A percentile compares a stretch with the other conserved stretches of the same genome.
phyloP scores from a whole-genome alignment of 371 early-diverging fungal genomes.

The Nematocida sp. region DNA sequence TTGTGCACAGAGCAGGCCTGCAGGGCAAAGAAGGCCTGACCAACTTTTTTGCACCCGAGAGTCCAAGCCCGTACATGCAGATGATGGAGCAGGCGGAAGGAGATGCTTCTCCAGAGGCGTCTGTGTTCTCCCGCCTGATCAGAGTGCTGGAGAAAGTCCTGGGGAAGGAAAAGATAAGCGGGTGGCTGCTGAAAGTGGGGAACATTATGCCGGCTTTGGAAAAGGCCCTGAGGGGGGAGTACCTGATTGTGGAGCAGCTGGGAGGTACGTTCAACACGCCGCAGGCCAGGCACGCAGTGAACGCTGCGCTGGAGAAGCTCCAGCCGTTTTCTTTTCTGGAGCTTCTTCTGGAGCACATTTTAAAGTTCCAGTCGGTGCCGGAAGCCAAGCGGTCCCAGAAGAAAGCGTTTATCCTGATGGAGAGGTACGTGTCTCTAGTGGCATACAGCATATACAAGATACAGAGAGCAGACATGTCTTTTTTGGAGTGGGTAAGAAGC shows the following conservation, averaged over 20 bases:
- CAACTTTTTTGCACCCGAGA: neutral
- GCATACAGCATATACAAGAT: conserved; percentile 29
- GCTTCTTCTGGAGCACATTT: neutral
- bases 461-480: neutral
- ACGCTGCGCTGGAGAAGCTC: neutral
- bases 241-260: conserved; percentile 15
- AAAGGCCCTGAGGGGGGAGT: conserved; percentile 37
- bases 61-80: neutral
- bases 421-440: conserved; percentile 38
- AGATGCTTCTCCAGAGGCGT: neutral
- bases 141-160: neutral
- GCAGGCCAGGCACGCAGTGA: neutral
- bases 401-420: neutral
- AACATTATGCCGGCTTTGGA: conserved; percentile 38
- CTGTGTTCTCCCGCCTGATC: conserved; percentile 12
- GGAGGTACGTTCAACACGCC: conserved; percentile 1
- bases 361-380: conserved; percentile 2
- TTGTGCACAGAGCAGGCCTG: too few species aligned
- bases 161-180: neutral
- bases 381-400: neutral
- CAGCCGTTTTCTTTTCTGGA: neutral
- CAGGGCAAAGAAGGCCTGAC: neutral
- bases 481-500: conserved; percentile 8
- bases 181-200: conserved; percentile 35
- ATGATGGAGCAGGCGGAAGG: neutral